Conservation (phyloP, 2,329 filamentous ascomycete species). For the Escovopsis weberi region DNA sequence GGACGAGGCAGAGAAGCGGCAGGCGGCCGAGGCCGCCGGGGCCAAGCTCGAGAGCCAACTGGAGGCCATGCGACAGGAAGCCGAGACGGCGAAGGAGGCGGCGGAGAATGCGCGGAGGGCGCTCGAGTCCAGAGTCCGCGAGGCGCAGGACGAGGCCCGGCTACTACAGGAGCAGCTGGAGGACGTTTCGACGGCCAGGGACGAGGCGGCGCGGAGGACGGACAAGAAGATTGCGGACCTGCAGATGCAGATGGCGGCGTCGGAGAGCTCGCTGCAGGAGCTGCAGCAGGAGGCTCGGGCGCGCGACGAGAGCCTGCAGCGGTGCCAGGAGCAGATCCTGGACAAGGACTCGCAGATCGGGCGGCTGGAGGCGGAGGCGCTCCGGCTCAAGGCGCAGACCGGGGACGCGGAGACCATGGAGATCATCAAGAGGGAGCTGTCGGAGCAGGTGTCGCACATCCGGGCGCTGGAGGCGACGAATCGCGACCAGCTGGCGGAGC, state of each 20-base stretch:
- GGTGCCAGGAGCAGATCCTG: constrained; percentile 50
- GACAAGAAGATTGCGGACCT: constrained; percentile 42
- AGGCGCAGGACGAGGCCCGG: constrained; percentile 58
- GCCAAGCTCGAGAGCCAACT: constrained; percentile 34
- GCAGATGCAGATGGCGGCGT: constrained; percentile 33
- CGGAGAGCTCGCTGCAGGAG: constrained; percentile 38
- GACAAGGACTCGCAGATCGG: constrained; percentile 59
- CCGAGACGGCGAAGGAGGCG: constrained; percentile 35
- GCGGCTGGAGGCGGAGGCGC: constrained; percentile 65
- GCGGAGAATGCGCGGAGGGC: constrained; percentile 45
- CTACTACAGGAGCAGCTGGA: constrained; percentile 68
- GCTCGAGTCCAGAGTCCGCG: constrained; percentile 53
- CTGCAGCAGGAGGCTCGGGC: constrained; percentile 42
- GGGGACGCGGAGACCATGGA: constrained; percentile 75
- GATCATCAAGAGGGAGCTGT: constrained; percentile 75
- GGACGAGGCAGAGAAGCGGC: constrained; percentile 59
- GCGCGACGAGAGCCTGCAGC: constrained; percentile 41
- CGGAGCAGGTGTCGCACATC: constrained; percentile 86
- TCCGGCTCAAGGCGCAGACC: constrained; percentile 72
- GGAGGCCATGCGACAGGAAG: constrained; percentile 35
- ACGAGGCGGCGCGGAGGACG: constrained; percentile 51
- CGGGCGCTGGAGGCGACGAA: constrained; percentile 68
- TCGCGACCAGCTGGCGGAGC: constrained; percentile 61
- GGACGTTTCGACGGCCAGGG: constrained; percentile 47
- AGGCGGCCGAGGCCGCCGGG: constrained; percentile 42